phyloP scores from a whole-genome alignment of 371 early-diverging fungal species.

The Rhizomucor pusillus region DNA sequence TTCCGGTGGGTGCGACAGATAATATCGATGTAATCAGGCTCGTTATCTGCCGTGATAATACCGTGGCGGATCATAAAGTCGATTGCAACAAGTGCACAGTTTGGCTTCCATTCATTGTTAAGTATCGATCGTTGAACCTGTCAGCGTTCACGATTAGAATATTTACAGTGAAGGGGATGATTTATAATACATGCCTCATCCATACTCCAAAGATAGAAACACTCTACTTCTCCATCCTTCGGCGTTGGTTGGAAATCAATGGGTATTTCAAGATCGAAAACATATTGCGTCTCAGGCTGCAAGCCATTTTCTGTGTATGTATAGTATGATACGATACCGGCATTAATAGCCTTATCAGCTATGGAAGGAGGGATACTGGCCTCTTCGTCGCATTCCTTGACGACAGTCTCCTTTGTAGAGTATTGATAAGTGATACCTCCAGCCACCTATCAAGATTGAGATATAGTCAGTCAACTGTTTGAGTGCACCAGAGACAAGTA shows the following conservation, averaged over 20 bases:
- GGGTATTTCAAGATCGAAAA: slow-evolving; percentile 82
- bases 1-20: slow-evolving; percentile 59
- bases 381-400: slow-evolving; percentile 93
- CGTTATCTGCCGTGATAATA: slow-evolving; percentile 72
- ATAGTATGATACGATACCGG: slow-evolving; percentile 72
- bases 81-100: slow-evolving; percentile 77
- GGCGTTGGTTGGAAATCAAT: slow-evolving; percentile 64
- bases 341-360: slow-evolving; percentile 54
- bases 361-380: slow-evolving; percentile 66
- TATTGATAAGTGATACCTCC: slow-evolving; percentile 81
- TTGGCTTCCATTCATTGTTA: slow-evolving; percentile 81
- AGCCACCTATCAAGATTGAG: slow-evolving; percentile 59
- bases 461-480: too few species aligned
- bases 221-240: slow-evolving; percentile 89
- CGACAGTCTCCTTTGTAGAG: slow-evolving; percentile 60
- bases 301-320: slow-evolving; percentile 52
- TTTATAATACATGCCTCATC: slow-evolving; percentile 47
- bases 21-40: slow-evolving; percentile 79
- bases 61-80: slow-evolving; percentile 87
- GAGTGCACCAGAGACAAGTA: neutral
- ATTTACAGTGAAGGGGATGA: neutral
- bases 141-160: neutral
- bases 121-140: slow-evolving; percentile 54
- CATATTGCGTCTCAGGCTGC: slow-evolving; percentile 73
- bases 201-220: slow-evolving; percentile 73